Percentiles rank a stretch among this genome's conserved stretches.
These are phyloP conservation scores for Ophiosphaerella narmari DNA, from an alignment of 2,329 filamentous ascomycete genomes.

Conservation along the genomic window DNA sequence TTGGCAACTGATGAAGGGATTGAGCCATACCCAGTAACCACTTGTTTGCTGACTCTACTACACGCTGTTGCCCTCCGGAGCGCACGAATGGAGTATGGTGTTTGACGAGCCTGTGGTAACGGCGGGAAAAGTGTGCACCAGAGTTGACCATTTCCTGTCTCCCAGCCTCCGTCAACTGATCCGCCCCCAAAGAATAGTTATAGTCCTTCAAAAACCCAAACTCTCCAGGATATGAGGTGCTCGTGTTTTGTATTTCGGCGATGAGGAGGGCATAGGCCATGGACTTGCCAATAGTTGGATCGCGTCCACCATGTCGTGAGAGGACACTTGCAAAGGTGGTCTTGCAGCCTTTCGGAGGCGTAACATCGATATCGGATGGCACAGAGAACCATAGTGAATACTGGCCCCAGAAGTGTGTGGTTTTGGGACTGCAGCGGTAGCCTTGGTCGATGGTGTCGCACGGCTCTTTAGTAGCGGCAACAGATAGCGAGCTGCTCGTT, in stretches of 20 bases:
- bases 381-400: slow-evolving; percentile 86
- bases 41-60: slow-evolving; percentile 73
- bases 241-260: slow-evolving; percentile 65
- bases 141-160: slow-evolving; percentile 73
- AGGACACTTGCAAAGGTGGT: slow-evolving; percentile 81
- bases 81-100: slow-evolving; percentile 70
- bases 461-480: slow-evolving; percentile 20
- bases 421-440: slow-evolving; percentile 65
- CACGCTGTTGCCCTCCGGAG: slow-evolving; percentile 70
- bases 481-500: slow-evolving; percentile 19
- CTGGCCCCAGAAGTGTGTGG: slow-evolving; percentile 79
- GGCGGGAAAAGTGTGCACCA: slow-evolving; percentile 73
- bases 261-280: slow-evolving; percentile 67
- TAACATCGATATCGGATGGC: slow-evolving; percentile 65
- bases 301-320: slow-evolving; percentile 82
- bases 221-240: slow-evolving; percentile 60
- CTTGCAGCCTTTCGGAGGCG: slow-evolving; percentile 69
- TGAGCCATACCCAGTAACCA: slow-evolving; percentile 76
- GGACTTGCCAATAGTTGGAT: slow-evolving; percentile 74
- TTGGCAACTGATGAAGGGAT: slow-evolving; percentile 51
- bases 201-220: slow-evolving; percentile 75
- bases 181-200: slow-evolving; percentile 70
- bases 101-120: slow-evolving; percentile 68
- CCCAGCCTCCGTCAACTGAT: slow-evolving; percentile 71
- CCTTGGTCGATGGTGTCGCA: slow-evolving; percentile 62